phyloP scores from a whole-genome alignment of 352 stramenopile genomes.

The Globisporangium emineosum region DNA sequence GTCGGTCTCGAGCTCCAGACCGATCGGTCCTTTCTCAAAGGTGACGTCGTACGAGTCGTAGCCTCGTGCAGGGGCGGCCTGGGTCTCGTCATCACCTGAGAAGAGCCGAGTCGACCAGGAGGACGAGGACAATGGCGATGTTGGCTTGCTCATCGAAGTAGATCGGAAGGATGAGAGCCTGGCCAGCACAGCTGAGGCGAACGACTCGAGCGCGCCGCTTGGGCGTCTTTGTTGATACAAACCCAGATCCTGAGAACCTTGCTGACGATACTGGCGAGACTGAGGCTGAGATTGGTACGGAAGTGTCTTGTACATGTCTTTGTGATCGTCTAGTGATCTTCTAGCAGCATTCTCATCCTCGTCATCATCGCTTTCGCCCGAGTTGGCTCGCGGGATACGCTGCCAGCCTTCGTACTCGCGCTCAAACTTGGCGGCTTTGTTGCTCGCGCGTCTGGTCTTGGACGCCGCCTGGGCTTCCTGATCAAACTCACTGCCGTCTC shows the following conservation, averaged over 20 bases:
- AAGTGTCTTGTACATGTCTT: slow-evolving; percentile 8
- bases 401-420: slow-evolving; percentile 2
- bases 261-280: neutral
- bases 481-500: slow-evolving; percentile 12
- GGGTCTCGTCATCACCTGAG: slow-evolving; percentile 10
- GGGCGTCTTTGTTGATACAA: neutral
- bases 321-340: neutral
- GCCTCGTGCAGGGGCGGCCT: slow-evolving; percentile 24
- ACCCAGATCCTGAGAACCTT: neutral
- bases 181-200: slow-evolving; percentile 6
- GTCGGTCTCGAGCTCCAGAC: slow-evolving; percentile 68
- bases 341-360: neutral
- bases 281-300: slow-evolving; percentile 8
- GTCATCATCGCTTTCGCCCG: neutral
- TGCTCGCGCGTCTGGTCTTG: slow-evolving; percentile 9
- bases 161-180: slow-evolving; percentile 8
- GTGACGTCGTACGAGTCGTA: slow-evolving; percentile 74
- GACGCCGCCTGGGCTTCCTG: neutral
- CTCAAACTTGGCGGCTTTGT: slow-evolving; percentile 4
- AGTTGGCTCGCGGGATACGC: slow-evolving; percentile 6
- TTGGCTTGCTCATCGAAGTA: neutral
- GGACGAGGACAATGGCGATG: neutral
- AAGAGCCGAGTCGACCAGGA: slow-evolving; percentile 14
- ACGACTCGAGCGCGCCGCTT: slow-evolving; percentile 9
- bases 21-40: slow-evolving; percentile 59